Evolutionary conservation across 495 filamentous ascomycete species (phyloP).

Genomic region (Penicillium nucicola): DNA sequence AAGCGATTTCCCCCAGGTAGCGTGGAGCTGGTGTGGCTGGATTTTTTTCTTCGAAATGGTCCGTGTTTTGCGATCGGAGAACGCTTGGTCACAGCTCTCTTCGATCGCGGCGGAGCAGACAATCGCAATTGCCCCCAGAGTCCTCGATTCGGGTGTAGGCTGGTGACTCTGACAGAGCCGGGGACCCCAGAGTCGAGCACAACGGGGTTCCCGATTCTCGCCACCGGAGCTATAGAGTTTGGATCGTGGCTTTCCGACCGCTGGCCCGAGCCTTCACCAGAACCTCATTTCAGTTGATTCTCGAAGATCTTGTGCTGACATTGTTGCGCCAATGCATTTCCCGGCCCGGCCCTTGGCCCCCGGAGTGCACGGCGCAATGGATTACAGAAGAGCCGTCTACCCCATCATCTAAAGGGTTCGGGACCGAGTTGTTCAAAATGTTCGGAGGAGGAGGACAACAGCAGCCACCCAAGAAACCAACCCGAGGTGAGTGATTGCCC

Average conservation of each 20-base stretch:
- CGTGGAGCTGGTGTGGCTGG: no score
- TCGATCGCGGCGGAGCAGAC: not conserved
- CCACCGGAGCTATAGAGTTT: not conserved
- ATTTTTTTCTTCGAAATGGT: no score
- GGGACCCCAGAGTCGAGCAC: not conserved
- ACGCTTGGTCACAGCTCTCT: not conserved
- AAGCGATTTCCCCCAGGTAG: no score
- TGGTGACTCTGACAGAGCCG: not conserved
- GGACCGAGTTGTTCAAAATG: slow-evolving; percentile 36
- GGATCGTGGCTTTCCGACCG: not conserved
- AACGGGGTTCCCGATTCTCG: not conserved
- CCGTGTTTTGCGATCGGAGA: not conserved
- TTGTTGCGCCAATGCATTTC: slow-evolving; percentile 1
- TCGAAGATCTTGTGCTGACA: slow-evolving; percentile 1
- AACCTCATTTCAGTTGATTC: not conserved
- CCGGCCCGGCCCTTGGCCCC: slow-evolving; percentile 9
- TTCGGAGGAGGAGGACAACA: slow-evolving; percentile 14
- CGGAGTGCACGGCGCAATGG: slow-evolving; percentile 13
- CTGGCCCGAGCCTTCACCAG: not conserved
- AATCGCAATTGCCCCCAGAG: not conserved
- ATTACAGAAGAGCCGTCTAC: slow-evolving; percentile 26
- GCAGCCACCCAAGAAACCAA: slow-evolving; percentile 25
- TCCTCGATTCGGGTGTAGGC: not conserved
- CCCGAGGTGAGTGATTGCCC: slow-evolving; percentile 28
- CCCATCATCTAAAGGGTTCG: slow-evolving; percentile 23